Evolutionary conservation across 2,329 filamentous ascomycete species (phyloP), one percentile per base, ranked within the genome.

Genomic region (Paecilomyces sp.): DNA sequence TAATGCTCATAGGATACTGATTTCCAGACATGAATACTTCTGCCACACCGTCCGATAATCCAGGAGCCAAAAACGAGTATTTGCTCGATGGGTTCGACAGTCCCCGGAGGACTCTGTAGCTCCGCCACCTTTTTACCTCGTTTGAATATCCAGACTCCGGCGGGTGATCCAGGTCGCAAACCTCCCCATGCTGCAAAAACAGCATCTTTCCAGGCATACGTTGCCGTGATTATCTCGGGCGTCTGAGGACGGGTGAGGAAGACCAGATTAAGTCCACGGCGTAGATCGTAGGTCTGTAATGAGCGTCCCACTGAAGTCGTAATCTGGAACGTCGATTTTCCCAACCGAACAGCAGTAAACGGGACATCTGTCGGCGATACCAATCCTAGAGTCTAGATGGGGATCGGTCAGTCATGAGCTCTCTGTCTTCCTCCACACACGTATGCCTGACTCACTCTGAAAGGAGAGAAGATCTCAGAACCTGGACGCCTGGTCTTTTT

Each of bases 301-400:
- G 88, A 91, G 68, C 88, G 85, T 63, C 93, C 94, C 62, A 95
- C 90, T 0, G 91, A 97, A 31, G 94, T 99, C 34, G 94, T 97
- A 75, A 99, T 91, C 74, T 99, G 94, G 72, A 96, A 99, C 3
- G 92, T 96, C 0, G 91, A 93, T 77, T 96, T 96, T 60, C 94
- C 94, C 15, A 96, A 82, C 0, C 93, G 90, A 33, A 95, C 84
- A 5, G 89, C 89, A 1, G 93, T 92, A 71, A 99, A 97, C 0
- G 94, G 93, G 0, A 97, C 91, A 55, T 82, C 78, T 2, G 93
- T 97, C 0, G 94, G 91, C 4, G 94, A 97, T 1, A 99, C 91
- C 33, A 99, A 82, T 15, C 94, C 94, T 65, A 99, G 85, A 54
- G 93, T 97, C 91, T 36, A 51, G 25, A 51, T 22, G 22, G 58